Base-by-base conservation (phyloP, 2,329 filamentous ascomycete genomes). In the Trichophyton rubrum region DNA sequence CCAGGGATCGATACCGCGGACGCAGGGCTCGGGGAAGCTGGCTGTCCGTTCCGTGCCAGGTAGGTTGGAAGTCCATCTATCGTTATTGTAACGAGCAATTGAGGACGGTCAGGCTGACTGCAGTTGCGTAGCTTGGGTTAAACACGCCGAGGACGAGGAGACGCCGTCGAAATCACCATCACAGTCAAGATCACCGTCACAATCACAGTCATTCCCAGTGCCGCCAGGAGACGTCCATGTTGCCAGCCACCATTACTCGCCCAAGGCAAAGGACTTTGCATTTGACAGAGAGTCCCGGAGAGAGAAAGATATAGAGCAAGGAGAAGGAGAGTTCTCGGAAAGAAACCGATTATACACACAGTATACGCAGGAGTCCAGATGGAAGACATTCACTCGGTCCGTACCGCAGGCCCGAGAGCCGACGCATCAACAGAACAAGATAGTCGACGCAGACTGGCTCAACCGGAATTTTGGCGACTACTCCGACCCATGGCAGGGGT, bases 401-500 rank as follows among this genome's bases (percentile, higher is more conserved):
- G 74, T 74, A 35, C 71, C 74, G 56, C 78, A 78, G 64, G 74
- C 76, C 0, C 71, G 67, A 17, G 67, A 69, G n/a, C 63, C 68
- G 38, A 67, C 67, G 3, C 64, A 69, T 13, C 69, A 38, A 3
- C 33, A 75, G 64, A 71, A 72, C 61, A 73, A 77, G 65, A 69
- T 70, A 20, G 77, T 78, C 51, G 72, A 72, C 7, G 65, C 70
- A 11, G 77, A 79, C 59, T 80, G 74, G 76, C 61, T 78, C 64
- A 72, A 75, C 63, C 66, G 74, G 59, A 74, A 79, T 60, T 67
- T 75, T 41, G 73, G 72, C 20, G 73, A 78, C 63, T 79, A 76
- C 62, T 75, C 74, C 3, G 70, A 71, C 40, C 76, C 76, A 22
- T 86, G 83, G 82, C 73, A 81, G 53, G 79, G 78, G 51, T 72